Evolutionary conservation across 108 stramenopile species (phyloP).

Genomic region (Cyclotella kingstonii): DNA sequence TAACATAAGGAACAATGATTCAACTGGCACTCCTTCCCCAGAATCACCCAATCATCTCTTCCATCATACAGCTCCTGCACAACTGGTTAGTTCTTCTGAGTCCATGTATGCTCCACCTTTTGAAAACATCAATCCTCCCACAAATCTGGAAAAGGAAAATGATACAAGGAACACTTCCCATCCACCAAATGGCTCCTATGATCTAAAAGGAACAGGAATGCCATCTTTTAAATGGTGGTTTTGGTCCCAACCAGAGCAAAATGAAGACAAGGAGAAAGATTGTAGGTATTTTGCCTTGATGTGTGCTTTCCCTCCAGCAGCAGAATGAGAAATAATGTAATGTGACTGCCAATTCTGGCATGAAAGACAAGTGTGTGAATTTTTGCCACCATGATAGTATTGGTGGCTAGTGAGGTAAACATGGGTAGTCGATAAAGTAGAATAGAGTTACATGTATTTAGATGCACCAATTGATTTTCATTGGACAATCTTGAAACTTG

Average conservation of each 20-base stretch:
- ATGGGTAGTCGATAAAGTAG: too few relatives aligned
- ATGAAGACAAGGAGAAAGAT: neutral
- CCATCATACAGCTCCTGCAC: too few relatives aligned
- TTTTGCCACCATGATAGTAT: too few relatives aligned
- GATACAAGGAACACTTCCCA: neutral
- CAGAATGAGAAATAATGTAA: neutral
- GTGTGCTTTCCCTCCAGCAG: constrained; percentile 16
- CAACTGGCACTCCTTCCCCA: neutral
- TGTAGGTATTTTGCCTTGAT: constrained; percentile 15
- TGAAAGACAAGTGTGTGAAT: neutral
- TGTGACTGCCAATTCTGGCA: neutral
- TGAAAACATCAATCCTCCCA: neutral
- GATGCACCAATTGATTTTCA: too few relatives aligned
- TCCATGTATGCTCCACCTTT: neutral
- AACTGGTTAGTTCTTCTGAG: too few relatives aligned
- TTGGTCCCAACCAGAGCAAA: constrained; percentile 13
- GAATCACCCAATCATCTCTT: neutral
- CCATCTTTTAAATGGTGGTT: constrained; percentile 19
- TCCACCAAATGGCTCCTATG: constrained; percentile 13
- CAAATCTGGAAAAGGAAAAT: neutral
- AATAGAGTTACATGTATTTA: too few relatives aligned
- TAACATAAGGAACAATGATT: neutral
- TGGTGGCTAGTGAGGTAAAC: too few relatives aligned
- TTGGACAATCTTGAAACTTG: too few relatives aligned
- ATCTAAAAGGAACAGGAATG: constrained; percentile 14